These are phyloP conservation scores for Neurospora cerealis DNA, from an alignment of 495 filamentous ascomycete species.

Conservation along the genomic window DNA sequence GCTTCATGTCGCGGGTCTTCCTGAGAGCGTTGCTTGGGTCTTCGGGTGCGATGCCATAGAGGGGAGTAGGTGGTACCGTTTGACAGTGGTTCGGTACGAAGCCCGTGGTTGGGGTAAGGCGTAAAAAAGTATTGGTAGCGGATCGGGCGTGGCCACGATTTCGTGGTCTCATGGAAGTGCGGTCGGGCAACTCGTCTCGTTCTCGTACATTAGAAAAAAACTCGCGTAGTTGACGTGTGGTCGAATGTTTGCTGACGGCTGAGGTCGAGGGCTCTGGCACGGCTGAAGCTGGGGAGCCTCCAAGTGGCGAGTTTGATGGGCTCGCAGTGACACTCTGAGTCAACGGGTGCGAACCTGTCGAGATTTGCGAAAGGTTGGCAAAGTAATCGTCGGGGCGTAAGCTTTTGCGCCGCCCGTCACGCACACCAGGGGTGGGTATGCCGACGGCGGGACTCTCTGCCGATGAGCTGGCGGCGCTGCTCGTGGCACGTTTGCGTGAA, in stretches of 20 bases:
- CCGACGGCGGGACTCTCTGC: conserved; percentile 32
- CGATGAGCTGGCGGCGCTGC: conserved; percentile 47
- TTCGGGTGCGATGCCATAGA: conserved; percentile 32
- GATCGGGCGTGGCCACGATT: conserved; percentile 32
- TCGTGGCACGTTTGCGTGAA: conserved; percentile 43
- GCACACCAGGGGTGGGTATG: conserved; percentile 26
- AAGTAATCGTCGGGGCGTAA: conserved; percentile 63
- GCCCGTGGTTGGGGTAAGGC: conserved; percentile 18
- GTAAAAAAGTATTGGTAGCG: conserved; percentile 46
- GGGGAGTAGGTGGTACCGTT: conserved; percentile 38
- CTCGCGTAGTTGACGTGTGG: conserved; percentile 25
- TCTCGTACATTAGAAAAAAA: conserved; percentile 30
- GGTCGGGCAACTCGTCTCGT: conserved; percentile 31
- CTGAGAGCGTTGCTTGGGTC: conserved; percentile 27
- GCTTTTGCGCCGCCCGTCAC: conserved; percentile 54
- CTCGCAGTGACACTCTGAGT: conserved; percentile 71
- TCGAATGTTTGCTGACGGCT: conserved; percentile 20
- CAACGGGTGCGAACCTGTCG: conserved; percentile 61
- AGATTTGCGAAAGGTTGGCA: conserved; percentile 28
- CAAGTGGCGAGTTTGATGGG: conserved; percentile 45
- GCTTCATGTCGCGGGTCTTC: conserved; percentile 38
- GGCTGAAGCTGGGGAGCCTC: conserved; percentile 19
- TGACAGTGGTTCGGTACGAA: conserved; percentile 23
- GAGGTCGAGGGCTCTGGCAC: conserved; percentile 33
- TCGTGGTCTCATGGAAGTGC: conserved; percentile 18